Base-by-base conservation (phyloP, 2,329 filamentous ascomycete species). In the Scedosporium minutisporum region DNA sequence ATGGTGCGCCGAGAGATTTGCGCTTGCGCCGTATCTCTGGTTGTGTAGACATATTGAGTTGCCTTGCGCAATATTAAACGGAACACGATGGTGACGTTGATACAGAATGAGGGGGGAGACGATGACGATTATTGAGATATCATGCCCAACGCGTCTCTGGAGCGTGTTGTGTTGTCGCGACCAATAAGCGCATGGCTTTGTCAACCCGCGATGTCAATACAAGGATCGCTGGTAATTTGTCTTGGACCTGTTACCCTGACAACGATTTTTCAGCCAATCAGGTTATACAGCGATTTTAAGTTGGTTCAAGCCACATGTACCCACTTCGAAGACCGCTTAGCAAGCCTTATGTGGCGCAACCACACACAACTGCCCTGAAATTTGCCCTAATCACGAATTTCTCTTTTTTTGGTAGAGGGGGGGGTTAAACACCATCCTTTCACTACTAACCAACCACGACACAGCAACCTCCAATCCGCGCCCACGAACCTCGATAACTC, bases 1-100 rank as follows among this genome's bases (percentile, higher is more conserved):
- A 7, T 29, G 60, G 84, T 71, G 72, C 73, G 18, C 86, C 87
- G 64, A 90, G 85, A n/a, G 90, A 93, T 72, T 90, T 90, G 71
- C 89, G 85, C 69, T 83, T 75, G 61, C 83, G 80, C 68, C 84
- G 79, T 66, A 79, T 81, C 48, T 82, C 75, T 51, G 83, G 82
- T 63, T 85, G 66, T n/a, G 83, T 83, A 63, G 77, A 71, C 76
- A 79, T 81, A 7, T 63, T 67, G 67, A 55, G 23, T 25, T 23
- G 23, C 12, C 21, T 6, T 55, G 23, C 23, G 23, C 12, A 27
- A 55, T 12, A 27, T 27, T 55, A 14, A 25, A 55, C 23, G 51
- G 6, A 23, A 55, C 51, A 25, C 25, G 55, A 41, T 33, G 23
- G 16, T 58, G 55, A 25, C 5, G 42, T 48, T 57, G 21, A 46